phyloP scores from a whole-genome alignment of 1,284 basidiomycete genomes.

The Ustilago trichophora region DNA sequence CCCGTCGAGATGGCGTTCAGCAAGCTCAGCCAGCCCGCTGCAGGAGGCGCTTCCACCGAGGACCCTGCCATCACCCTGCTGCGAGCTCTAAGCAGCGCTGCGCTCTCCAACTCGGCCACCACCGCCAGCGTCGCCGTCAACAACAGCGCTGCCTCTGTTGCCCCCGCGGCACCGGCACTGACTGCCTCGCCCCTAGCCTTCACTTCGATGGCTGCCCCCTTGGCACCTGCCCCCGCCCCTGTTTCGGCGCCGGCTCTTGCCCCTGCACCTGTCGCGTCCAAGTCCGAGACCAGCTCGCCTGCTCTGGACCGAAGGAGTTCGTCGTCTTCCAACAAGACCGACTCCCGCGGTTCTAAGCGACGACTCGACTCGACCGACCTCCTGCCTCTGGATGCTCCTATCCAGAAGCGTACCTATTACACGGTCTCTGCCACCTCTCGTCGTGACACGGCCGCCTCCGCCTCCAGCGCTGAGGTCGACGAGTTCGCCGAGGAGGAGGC shows the following conservation, averaged over 20 bases:
- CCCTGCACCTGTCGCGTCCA: constrained; percentile 8
- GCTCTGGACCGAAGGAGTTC: constrained; percentile 28
- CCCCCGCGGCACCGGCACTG: constrained; percentile 21
- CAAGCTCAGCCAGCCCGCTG: constrained; percentile 40
- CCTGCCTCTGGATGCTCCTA: constrained; percentile 64
- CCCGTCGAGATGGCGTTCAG: constrained; percentile 54
- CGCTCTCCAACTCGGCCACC: constrained; percentile 34
- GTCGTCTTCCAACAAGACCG: constrained; percentile 24
- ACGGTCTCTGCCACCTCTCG: constrained; percentile 63
- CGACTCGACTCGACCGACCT: constrained; percentile 58
- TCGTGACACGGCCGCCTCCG: constrained; percentile 31
- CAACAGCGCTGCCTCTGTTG: constrained; percentile 5
- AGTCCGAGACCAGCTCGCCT: constrained; percentile 13
- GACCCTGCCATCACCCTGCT: constrained; percentile 48
- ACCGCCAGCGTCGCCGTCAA: constrained; percentile 16
- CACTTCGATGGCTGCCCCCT: constrained; percentile 22
- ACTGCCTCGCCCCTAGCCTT: constrained; percentile 47
- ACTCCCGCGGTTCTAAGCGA: constrained; percentile 53
- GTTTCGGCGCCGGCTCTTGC: constrained; percentile 15
- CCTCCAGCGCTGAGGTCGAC: constrained; percentile 27
- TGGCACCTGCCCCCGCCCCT: constrained; percentile 22
- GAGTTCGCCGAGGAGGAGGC: constrained; percentile 45
- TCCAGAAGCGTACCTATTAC: constrained; percentile 62
- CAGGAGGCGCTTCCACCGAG: constrained; percentile 24
- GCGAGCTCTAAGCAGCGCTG: constrained; percentile 46